Conservation (phyloP, 331 rosid species). For the Quercus phellos region DNA sequence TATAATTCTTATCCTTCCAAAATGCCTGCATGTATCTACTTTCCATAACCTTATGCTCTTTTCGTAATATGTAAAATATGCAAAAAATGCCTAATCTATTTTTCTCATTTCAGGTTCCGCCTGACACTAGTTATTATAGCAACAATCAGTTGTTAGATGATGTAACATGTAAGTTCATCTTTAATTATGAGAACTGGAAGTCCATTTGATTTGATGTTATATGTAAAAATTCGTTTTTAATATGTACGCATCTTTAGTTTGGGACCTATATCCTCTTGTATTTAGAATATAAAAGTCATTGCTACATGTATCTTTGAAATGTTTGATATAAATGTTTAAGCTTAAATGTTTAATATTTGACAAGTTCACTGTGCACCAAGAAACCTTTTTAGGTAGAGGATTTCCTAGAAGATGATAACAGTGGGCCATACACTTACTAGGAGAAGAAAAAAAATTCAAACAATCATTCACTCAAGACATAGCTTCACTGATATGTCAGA, state of each 20-base stretch:
- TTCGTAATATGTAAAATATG: neutral
- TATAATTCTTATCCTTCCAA: neutral
- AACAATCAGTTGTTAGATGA: slow-evolving; percentile 75
- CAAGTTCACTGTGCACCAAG: no score
- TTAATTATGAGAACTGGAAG: neutral
- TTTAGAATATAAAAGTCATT: neutral
- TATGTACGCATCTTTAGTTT: neutral
- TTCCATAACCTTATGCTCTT: neutral
- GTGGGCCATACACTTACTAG: no score
- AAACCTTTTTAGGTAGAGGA: no score
- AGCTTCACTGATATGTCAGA: no score
- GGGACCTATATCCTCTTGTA: neutral
- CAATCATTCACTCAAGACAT: no score
- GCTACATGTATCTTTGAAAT: neutral
- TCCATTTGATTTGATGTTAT: neutral
- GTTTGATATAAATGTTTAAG: no score
- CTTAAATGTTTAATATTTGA: no score
- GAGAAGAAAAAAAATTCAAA: no score
- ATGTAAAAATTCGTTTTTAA: neutral
- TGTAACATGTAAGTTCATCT: slow-evolving; percentile 43
- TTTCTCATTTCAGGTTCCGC: slow-evolving; percentile 53
- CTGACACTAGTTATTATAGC: slow-evolving; percentile 77
- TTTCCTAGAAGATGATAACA: no score
- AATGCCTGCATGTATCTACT: neutral
- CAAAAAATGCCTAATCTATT: slow-evolving; percentile 13